These are phyloP conservation scores for Vigna mungo DNA, from an alignment of 306 rosid genomes.

Conservation along the genomic window DNA sequence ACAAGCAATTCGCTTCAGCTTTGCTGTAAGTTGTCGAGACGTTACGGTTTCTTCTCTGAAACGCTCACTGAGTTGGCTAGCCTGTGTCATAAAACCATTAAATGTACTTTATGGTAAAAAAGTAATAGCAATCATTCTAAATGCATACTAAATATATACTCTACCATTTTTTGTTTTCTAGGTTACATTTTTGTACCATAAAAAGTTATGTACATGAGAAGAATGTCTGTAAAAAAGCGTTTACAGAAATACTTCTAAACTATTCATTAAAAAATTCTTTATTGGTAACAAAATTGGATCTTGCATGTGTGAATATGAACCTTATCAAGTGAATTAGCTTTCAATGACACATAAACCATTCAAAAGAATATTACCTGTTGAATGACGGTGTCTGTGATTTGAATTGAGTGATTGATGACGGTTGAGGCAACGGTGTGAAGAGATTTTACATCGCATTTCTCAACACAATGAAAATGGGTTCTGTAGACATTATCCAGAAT, in stretches of 20 bases:
- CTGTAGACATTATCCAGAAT: constrained; percentile 39
- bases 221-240: neutral
- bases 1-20: constrained; percentile 42
- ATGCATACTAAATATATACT: no score
- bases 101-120: no score
- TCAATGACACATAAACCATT: neutral
- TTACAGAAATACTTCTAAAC: no score
- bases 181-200: no score
- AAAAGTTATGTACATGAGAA: no score
- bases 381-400: constrained; percentile 18
- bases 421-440: constrained; percentile 43
- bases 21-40: constrained; percentile 16
- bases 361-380: constrained; percentile 12
- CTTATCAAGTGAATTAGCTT: no score
- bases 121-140: no score
- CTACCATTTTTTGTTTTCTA: no score
- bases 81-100: constrained; percentile 7
- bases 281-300: no score
- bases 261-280: no score
- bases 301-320: no score
- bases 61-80: constrained; percentile 12
- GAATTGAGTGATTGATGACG: constrained; percentile 33
- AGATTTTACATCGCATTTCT: constrained; percentile 41
- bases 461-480: constrained; percentile 43
- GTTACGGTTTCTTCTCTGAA: constrained; percentile 17